Percentiles rank a stretch among this genome's conserved stretches.
Conservation (phyloP, 78 protist genomes). For the Bodo saltans region DNA sequence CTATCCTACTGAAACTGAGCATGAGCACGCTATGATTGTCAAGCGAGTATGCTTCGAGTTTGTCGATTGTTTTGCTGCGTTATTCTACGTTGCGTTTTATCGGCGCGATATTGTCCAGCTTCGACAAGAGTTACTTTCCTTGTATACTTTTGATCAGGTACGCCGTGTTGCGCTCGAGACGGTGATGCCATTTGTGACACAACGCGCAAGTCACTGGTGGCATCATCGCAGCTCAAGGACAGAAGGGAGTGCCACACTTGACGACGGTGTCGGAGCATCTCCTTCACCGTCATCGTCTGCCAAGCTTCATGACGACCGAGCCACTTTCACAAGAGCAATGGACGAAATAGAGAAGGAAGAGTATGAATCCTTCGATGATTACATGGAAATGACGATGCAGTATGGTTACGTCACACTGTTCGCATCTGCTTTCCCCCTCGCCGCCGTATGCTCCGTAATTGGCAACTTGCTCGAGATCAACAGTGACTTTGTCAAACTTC, state of each 20-base stretch:
- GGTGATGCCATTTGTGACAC: background rate
- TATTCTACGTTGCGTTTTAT: constrained; percentile 55
- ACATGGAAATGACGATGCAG: constrained; percentile 61
- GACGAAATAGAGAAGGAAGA: constrained; percentile 3
- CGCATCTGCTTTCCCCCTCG: constrained; percentile 59
- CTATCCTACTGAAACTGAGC: constrained; percentile 19
- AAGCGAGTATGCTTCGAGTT: constrained; percentile 55
- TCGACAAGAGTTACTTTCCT: constrained; percentile 17
- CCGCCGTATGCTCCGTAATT: constrained; percentile 17
- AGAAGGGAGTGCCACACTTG: background rate
- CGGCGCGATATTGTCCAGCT: constrained; percentile 28
- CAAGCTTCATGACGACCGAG: background rate
- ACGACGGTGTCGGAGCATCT: no score
- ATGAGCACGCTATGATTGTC: constrained; percentile 21
- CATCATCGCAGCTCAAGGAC: background rate
- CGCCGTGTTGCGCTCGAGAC: constrained; percentile 17
- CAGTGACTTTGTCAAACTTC: background rate
- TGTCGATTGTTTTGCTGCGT: constrained; percentile 42
- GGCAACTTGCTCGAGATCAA: constrained; percentile 24
- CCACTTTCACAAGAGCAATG: background rate
- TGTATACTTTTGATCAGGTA: constrained; percentile 2
- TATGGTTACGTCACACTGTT: constrained; percentile 61
- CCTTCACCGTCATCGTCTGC: no score
- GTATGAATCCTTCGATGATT: constrained; percentile 48
- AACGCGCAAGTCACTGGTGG: no score